phyloP scores from a whole-genome alignment of 2,329 filamentous ascomycete species.

The Phialophora expanda region DNA sequence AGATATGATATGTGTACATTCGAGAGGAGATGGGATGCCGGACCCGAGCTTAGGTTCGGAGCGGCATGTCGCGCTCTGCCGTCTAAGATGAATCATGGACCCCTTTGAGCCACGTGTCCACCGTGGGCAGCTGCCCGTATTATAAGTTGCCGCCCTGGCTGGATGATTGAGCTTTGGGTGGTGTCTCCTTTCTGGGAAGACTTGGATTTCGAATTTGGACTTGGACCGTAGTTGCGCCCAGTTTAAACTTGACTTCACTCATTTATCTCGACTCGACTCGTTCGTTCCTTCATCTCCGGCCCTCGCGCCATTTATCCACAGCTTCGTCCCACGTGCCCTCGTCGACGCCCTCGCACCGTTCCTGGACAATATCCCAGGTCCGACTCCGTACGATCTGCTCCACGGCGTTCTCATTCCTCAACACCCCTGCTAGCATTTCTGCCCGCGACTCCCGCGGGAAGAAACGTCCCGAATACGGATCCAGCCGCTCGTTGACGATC shows the following conservation, averaged over 20 bases:
- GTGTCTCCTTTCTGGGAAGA: background rate
- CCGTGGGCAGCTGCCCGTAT: too few species aligned
- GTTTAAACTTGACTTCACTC: background rate
- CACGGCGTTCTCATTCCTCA: slow-evolving; percentile 74
- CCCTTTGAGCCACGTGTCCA: too few species aligned
- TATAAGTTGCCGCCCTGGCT: too few species aligned
- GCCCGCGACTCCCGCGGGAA: slow-evolving; percentile 80
- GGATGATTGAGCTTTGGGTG: too few species aligned
- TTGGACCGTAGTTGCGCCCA: background rate
- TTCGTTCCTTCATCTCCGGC: slow-evolving; percentile 1
- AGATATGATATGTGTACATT: background rate
- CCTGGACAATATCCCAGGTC: slow-evolving; percentile 78
- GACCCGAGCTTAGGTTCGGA: background rate
- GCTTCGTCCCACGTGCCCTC: slow-evolving; percentile 40
- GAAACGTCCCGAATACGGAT: slow-evolving; percentile 87
- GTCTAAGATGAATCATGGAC: background rate
- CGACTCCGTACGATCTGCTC: slow-evolving; percentile 79
- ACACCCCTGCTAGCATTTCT: slow-evolving; percentile 76
- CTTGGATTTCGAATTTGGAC: background rate
- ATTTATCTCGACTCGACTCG: background rate
- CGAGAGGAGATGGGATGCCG: background rate
- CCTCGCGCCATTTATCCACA: slow-evolving; percentile 28
- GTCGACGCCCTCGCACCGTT: slow-evolving; percentile 70
- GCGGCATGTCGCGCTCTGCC: background rate
- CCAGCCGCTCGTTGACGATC: slow-evolving; percentile 83